Evolutionary conservation across 2,329 filamentous ascomycete genomes (phyloP).

Genomic region (Pyricularia grisea): DNA sequence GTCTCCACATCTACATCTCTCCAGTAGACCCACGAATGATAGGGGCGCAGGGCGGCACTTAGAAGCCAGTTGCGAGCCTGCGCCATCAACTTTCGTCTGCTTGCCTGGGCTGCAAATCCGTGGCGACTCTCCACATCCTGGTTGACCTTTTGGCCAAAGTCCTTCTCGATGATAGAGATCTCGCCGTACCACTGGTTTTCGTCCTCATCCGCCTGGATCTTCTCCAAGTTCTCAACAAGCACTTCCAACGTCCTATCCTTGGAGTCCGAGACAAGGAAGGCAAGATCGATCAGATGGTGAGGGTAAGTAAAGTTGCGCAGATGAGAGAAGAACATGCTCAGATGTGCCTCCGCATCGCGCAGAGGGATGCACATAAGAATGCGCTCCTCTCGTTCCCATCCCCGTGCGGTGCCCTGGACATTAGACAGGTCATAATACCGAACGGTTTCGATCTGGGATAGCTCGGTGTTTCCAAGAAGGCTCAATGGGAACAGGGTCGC

Average conservation of each 20-base stretch:
- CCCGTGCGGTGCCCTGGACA: conserved; percentile 81
- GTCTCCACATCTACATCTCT: conserved; percentile 97
- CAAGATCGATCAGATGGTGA: conserved; percentile 90
- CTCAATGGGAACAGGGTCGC: conserved; percentile 60
- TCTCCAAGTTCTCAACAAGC: conserved; percentile 64
- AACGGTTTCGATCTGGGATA: conserved; percentile 79
- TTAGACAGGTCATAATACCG: conserved; percentile 94
- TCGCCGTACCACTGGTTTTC: conserved; percentile 81
- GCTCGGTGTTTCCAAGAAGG: conserved; percentile 55
- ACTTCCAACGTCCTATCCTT: conserved; percentile 81
- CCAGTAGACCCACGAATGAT: conserved; percentile 99
- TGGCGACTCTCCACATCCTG: conserved; percentile 97
- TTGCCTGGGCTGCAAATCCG: conserved; percentile 92
- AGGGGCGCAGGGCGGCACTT: conserved; percentile 83
- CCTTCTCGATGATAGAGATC: conserved; percentile 96
- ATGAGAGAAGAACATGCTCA: conserved; percentile 98
- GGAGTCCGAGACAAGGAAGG: conserved; percentile 94
- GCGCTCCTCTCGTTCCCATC: conserved; percentile 93
- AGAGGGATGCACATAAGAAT: conserved; percentile 92
- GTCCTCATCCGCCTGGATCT: conserved; percentile 71
- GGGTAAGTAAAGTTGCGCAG: conserved; percentile 94
- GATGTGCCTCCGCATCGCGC: conserved; percentile 82
- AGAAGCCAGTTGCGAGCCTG: conserved; percentile 96
- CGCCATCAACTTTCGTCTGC: conserved; percentile 91
- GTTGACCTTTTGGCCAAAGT: conserved; percentile 95